A percentile compares a stretch with the other conserved stretches of the same genome.
phyloP scores from a whole-genome alignment of 2,329 filamentous ascomycete genomes.

The Ophiocordyceps unilateralis region DNA sequence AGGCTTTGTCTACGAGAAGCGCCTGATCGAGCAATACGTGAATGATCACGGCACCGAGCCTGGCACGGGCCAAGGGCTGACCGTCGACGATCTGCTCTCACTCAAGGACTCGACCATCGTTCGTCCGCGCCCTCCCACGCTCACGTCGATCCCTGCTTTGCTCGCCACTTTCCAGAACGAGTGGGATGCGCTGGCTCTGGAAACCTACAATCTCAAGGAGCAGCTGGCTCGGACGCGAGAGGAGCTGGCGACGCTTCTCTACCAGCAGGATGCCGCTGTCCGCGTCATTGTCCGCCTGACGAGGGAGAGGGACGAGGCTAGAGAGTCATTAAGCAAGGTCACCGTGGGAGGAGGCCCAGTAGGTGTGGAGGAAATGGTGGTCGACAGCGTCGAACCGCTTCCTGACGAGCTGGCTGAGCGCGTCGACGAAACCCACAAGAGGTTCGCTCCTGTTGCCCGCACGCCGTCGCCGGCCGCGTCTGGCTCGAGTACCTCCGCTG shows the following conservation, averaged over 20 bases:
- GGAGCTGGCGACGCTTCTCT: conserved; percentile 83
- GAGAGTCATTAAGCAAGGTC: conserved; percentile 73
- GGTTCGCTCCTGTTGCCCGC: conserved; percentile 34
- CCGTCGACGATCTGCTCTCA: conserved; percentile 70
- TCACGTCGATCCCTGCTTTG: conserved; percentile 90
- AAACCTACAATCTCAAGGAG: conserved; percentile 81
- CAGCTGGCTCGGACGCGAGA: conserved; percentile 80
- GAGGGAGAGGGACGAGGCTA: conserved; percentile 83
- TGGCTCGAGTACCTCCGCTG: not conserved
- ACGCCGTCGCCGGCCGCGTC: not conserved
- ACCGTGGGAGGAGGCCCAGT: conserved; percentile 44
- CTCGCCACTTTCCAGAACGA: conserved; percentile 94
- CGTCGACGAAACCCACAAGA: conserved; percentile 65
- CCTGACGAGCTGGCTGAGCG: conserved; percentile 53
- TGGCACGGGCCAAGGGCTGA: conserved; percentile 70
- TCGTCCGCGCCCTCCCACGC: conserved; percentile 74
- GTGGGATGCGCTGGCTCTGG: conserved; percentile 86
- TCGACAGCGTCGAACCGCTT: conserved; percentile 59
- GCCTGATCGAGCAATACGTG: conserved; percentile 88
- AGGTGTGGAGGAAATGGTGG: conserved; percentile 77
- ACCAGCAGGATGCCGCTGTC: conserved; percentile 94
- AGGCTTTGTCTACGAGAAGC: conserved; percentile 88
- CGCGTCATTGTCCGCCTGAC: conserved; percentile 82
- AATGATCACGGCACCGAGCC: conserved; percentile 87
- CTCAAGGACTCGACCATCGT: conserved; percentile 73